Percentiles rank a stretch among this genome's conserved stretches.
Evolutionary conservation across 192 early-diverging fungal species (phyloP).

Genomic region (Coemansia sp.): DNA sequence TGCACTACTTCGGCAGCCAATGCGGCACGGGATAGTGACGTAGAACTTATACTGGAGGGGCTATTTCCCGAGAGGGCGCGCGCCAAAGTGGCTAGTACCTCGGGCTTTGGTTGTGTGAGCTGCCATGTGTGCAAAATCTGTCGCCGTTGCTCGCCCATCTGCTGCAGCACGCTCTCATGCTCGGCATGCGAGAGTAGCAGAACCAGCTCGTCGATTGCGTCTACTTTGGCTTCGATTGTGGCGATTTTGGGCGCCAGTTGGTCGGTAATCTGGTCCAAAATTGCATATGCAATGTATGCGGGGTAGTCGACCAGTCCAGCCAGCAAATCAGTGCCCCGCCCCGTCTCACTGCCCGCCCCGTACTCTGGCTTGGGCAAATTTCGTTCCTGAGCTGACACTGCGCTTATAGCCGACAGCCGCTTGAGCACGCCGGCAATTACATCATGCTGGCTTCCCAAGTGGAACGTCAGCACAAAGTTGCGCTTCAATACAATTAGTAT

Average conservation of each 20-base stretch:
- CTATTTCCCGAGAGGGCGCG: conserved; percentile 40
- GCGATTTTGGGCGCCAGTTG: conserved; percentile 80
- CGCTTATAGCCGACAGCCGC: conserved; percentile 33
- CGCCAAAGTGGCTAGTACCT: conserved; percentile 66
- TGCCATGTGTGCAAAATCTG: conserved; percentile 67
- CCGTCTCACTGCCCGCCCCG: neutral
- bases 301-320: conserved; percentile 32
- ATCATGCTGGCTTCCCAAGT: conserved; percentile 16
- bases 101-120: conserved; percentile 65
- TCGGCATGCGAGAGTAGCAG: conserved; percentile 86
- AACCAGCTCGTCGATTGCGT: conserved; percentile 92
- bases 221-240: conserved; percentile 89
- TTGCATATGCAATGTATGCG: conserved; percentile 92
- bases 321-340: conserved; percentile 15
- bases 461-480: conserved; percentile 37
- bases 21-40: neutral
- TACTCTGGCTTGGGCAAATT: neutral
- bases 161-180: conserved; percentile 68
- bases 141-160: conserved; percentile 73
- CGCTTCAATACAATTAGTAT: conserved; percentile 35
- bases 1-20: conserved; percentile 44
- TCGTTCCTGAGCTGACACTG: neutral
- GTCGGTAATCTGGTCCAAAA: conserved; percentile 92
- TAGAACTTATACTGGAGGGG: neutral
- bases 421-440: conserved; percentile 21